These are phyloP conservation scores for Periglandula ipomoeae DNA, from an alignment of 2,329 filamentous ascomycete species.

Conservation along the genomic window DNA sequence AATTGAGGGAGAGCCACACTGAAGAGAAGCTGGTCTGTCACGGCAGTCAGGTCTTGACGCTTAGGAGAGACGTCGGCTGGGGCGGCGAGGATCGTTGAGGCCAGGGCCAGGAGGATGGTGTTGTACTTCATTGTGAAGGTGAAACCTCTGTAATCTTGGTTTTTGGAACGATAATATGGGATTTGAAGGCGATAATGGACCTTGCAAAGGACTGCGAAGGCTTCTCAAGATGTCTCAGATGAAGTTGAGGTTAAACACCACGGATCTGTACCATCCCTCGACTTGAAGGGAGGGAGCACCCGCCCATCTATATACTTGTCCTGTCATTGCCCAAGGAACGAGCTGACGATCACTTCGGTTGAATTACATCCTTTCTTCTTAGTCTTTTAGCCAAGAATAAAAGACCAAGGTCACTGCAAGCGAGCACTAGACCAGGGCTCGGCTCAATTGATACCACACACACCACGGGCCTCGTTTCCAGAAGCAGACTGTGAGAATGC, in stretches of 20 bases:
- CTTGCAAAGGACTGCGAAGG: too few relatives aligned
- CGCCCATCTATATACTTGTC: background rate
- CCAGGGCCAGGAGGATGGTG: slow-evolving; percentile 14
- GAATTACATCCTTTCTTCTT: background rate
- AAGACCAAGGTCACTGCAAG: background rate
- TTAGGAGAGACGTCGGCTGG: slow-evolving; percentile 9
- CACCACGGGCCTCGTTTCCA: background rate
- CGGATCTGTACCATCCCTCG: background rate
- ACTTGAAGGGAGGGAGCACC: background rate
- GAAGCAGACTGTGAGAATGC: background rate
- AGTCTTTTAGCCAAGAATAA: background rate
- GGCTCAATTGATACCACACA: background rate
- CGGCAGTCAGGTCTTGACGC: slow-evolving; percentile 16
- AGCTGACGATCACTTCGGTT: background rate
- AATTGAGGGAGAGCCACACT: slow-evolving; percentile 32
- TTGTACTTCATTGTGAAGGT: slow-evolving; percentile 23
- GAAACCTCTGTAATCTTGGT: too few relatives aligned
- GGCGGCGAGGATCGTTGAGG: slow-evolving; percentile 16
- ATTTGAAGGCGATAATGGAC: background rate
- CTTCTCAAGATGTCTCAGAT: background rate
- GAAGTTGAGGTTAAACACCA: background rate
- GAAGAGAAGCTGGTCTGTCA: slow-evolving; percentile 41
- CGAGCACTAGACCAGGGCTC: background rate
- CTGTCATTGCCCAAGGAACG: background rate
- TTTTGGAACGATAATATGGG: background rate